phyloP scores from a whole-genome alignment of 306 rosid species.

The Neltuma alba region DNA sequence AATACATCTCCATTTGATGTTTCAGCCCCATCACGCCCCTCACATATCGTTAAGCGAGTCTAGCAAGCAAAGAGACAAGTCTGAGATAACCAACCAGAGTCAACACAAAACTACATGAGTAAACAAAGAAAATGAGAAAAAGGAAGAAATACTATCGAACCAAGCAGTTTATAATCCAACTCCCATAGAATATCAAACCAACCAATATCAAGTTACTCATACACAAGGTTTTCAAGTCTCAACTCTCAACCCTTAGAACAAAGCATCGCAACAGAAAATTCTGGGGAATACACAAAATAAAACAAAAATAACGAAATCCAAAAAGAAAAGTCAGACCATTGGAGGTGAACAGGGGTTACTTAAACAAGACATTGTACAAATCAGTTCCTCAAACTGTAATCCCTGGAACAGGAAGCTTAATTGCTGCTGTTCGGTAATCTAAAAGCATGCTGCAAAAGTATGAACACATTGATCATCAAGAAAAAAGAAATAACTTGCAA shows the following conservation, averaged over 20 bases:
- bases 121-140: background rate
- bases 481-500: background rate
- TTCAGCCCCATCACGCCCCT: slow-evolving; percentile 9
- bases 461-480: background rate
- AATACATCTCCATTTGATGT: slow-evolving; percentile 3
- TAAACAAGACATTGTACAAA: background rate
- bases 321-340: background rate
- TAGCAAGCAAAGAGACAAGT: background rate
- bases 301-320: background rate
- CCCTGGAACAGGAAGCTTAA: background rate
- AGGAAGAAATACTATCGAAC: slow-evolving; percentile 18
- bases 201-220: background rate
- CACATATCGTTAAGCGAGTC: background rate
- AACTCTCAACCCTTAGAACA: background rate
- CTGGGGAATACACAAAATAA: background rate
- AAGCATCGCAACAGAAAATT: background rate
- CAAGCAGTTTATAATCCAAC: background rate
- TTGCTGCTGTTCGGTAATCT: background rate
- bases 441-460: background rate
- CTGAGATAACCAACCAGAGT: background rate
- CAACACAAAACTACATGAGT: background rate
- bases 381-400: background rate
- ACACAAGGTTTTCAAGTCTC: background rate
- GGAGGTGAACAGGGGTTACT: background rate
- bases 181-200: background rate